Conservation (phyloP, 2,329 filamentous ascomycete genomes). For the Pleurostoma richardsiae region DNA sequence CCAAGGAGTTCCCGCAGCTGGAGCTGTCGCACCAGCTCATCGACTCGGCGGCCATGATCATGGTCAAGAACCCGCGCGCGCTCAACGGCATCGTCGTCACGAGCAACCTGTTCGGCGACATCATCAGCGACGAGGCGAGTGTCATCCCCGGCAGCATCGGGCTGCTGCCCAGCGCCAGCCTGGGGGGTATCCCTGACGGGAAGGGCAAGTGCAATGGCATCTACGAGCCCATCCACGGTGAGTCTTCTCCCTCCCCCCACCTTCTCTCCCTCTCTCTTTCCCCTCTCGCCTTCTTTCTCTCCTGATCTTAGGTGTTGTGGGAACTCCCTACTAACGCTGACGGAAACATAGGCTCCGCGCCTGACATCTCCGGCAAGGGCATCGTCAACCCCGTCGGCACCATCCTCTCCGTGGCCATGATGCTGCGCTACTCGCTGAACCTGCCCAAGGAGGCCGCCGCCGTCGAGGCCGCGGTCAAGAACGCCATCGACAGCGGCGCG, state of each 20-base stretch:
- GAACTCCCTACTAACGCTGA: constrained; percentile 1
- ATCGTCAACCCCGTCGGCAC: constrained; percentile 91
- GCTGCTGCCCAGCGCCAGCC: constrained; percentile 78
- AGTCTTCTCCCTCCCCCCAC: constrained; percentile 11
- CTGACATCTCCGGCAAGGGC: constrained; percentile 87
- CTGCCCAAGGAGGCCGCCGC: constrained; percentile 71
- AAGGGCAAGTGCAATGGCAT: constrained; percentile 83
- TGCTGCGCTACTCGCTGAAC: constrained; percentile 88
- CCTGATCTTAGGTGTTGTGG: background rate
- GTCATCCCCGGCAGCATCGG: constrained; percentile 91
- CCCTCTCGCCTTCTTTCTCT: background rate
- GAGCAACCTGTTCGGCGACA: constrained; percentile 93
- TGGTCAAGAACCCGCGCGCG: constrained; percentile 87
- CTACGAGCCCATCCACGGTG: constrained; percentile 96
- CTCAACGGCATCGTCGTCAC: constrained; percentile 91
- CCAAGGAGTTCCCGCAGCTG: constrained; percentile 82
- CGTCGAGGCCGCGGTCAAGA: constrained; percentile 76
- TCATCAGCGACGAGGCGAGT: constrained; percentile 90
- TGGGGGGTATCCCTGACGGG: constrained; percentile 81
- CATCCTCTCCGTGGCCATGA: constrained; percentile 89
- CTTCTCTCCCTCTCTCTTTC: background rate
- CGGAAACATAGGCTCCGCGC: constrained; percentile 63
- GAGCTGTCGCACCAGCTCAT: constrained; percentile 86
- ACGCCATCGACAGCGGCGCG: constrained; percentile 72
- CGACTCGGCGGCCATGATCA: constrained; percentile 94